Evolutionary conservation across 2,329 filamentous ascomycete species (phyloP), one percentile per base, ranked within the genome.

Genomic region (Cercospora sp.): DNA sequence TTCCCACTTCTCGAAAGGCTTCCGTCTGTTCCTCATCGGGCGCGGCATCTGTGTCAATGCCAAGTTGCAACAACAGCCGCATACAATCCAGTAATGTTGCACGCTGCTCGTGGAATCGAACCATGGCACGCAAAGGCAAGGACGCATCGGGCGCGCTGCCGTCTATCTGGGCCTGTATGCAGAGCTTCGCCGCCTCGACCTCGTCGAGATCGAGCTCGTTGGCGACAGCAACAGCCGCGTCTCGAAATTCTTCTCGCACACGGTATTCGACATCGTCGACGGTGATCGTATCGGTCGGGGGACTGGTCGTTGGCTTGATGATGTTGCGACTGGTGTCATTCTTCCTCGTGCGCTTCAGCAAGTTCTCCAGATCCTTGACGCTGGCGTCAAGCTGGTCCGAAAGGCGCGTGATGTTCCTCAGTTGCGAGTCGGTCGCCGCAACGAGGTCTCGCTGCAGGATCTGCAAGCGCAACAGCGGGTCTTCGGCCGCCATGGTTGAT

Each of bases 161-260:
- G 16, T 88, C 85, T 73, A 92, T 87, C 18, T 91, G 89, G 65
- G 90, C 89, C 62, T 96, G 82, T 66, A 97, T 88, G 63, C 77
- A 78, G 60, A 95, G 86, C 72, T 87, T 86, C 9, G 93, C 91
- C 18, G 94, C 91, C 74, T 95, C 88, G 66, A 97, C 78, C 80
- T 99, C 96, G 80, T 99, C 94, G 63, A 99, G 84, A 75, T 97
- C 90, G 69, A 97, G 84, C 73, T 93, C 92, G 79, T 98, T 94
- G 65, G 94, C 91, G 42, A 99, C 84, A 74, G 92, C 88, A 33
- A 97, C 84, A 26, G 89, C 88, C 73, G 90, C 89, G 79, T 97
- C 90, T 76, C 94, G 89, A 80, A 99, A 98, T 70, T 93, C 89
- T 65, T 91, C 87, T 80, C 97, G 97, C 82, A 99, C 84, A 23